These are phyloP conservation scores for Podospora pseudopauciseta DNA, from an alignment of 495 filamentous ascomycete species.

Conservation along the genomic window DNA sequence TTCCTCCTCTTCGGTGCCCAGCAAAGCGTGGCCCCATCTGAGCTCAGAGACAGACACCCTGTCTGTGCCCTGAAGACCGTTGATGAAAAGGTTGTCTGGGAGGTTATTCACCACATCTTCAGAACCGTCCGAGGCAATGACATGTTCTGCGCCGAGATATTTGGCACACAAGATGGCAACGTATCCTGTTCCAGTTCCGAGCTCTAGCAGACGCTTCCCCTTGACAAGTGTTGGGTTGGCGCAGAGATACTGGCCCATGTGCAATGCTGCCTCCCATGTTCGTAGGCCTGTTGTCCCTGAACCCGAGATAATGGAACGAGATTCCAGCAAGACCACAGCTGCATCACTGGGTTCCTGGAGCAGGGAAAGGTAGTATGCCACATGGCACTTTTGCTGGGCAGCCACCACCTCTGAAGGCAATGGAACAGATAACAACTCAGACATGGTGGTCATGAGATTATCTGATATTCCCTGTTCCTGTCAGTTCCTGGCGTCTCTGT, in stretches of 20 bases:
- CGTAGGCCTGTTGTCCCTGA: conserved; percentile 79
- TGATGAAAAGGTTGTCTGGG: conserved; percentile 63
- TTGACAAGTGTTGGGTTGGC: conserved; percentile 38
- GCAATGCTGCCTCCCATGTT: conserved; percentile 93
- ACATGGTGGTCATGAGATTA: conserved; percentile 60
- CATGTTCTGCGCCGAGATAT: conserved; percentile 57
- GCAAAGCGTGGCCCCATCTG: conserved; percentile 57
- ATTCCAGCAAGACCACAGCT: conserved; percentile 62
- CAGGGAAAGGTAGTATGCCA: conserved; percentile 62
- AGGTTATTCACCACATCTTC: conserved; percentile 65
- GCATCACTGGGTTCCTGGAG: conserved; percentile 20
- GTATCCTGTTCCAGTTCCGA: conserved; percentile 87
- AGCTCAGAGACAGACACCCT: conserved; percentile 49
- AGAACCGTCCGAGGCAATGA: conserved; percentile 80
- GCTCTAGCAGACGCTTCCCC: conserved; percentile 69
- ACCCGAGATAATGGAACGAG: conserved; percentile 66
- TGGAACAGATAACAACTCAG: conserved; percentile 54
- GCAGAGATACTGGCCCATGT: conserved; percentile 70
- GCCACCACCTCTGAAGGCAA: conserved; percentile 56
- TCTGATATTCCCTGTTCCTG: conserved; percentile 67
- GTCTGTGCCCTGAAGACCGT: conserved; percentile 50
- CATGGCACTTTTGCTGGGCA: conserved; percentile 71
- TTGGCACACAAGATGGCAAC: conserved; percentile 77
- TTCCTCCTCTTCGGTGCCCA: conserved; percentile 41
- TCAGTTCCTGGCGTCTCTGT: neutral